Evolutionary conservation across 345 rosid species (phyloP).

Genomic region (Ricinus communis): DNA sequence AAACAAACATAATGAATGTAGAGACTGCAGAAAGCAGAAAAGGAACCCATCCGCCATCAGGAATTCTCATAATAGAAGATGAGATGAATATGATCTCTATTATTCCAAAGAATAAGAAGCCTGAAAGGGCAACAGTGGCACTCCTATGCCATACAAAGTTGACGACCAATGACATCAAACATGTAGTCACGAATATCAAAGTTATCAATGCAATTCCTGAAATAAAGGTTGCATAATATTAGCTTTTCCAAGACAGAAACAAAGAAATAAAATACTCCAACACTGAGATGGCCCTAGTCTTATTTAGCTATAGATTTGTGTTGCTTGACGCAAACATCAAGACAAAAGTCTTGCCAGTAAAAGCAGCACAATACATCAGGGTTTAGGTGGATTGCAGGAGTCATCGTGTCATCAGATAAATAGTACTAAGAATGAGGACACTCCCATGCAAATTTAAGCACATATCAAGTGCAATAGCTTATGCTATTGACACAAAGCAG

Average conservation of each 20-base stretch:
- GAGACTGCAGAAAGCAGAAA: constrained; percentile 55
- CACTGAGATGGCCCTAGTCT: background rate
- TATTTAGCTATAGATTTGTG: background rate
- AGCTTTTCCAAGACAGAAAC: constrained; percentile 3
- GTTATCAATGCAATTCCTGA: constrained; percentile 79
- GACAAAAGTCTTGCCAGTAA: background rate
- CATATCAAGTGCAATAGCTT: too few species aligned
- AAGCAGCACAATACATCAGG: background rate
- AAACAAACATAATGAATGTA: constrained; percentile 57
- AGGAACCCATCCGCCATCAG: constrained; percentile 80
- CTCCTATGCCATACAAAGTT: constrained; percentile 65
- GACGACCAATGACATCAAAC: constrained; percentile 69
- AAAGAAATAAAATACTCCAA: background rate
- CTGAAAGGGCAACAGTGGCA: constrained; percentile 47
- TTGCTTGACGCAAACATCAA: background rate
- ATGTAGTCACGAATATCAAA: constrained; percentile 63
- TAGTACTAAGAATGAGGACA: too few species aligned
- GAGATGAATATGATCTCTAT: constrained; percentile 67
- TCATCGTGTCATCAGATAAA: too few species aligned
- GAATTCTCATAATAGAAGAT: constrained; percentile 59
- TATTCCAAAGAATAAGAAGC: constrained; percentile 59
- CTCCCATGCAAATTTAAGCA: too few species aligned
- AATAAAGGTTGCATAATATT: constrained; percentile 17
- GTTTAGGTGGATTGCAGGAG: too few species aligned
- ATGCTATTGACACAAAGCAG: too few species aligned